Percentiles rank a stretch among this genome's conserved stretches.
Evolutionary conservation across 2,329 filamentous ascomycete species (phyloP).

Genomic region (Diaporthe eres): DNA sequence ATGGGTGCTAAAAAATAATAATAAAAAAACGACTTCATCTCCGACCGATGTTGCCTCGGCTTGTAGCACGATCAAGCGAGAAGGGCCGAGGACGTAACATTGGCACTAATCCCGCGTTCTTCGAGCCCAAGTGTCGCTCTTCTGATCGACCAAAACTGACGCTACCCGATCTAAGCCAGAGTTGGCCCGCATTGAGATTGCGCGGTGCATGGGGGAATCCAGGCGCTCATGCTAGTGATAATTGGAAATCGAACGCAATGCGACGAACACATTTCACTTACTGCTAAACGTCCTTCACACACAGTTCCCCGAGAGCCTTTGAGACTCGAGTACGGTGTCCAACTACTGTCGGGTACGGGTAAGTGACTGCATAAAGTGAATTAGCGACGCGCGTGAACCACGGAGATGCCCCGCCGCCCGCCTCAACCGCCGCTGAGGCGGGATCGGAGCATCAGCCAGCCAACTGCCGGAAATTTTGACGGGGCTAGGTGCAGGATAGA

Average conservation of each 20-base stretch:
- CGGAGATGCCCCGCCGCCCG: neutral
- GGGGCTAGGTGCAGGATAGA: neutral
- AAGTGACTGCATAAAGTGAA: neutral
- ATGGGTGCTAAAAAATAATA: slow-evolving; percentile 4
- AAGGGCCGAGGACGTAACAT: slow-evolving; percentile 17
- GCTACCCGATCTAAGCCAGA: slow-evolving; percentile 1
- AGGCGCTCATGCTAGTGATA: neutral
- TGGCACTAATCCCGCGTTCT: slow-evolving; percentile 26
- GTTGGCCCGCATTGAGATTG: slow-evolving; percentile 5
- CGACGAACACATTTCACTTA: slow-evolving; percentile 2
- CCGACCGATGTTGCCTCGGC: slow-evolving; percentile 24
- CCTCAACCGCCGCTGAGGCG: neutral
- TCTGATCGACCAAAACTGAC: slow-evolving; percentile 11
- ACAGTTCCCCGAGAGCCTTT: neutral
- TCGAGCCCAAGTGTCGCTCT: slow-evolving; percentile 18
- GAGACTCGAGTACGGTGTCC: neutral
- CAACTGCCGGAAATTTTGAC: neutral
- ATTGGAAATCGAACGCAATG: neutral
- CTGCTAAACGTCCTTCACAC: neutral
- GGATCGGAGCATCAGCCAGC: neutral
- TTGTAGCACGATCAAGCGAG: neutral
- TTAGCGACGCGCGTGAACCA: slow-evolving; percentile 8
- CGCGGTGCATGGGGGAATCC: neutral
- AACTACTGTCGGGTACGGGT: neutral
- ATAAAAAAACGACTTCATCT: neutral